Conservation (phyloP, 192 early-diverging fungal genomes). For the Coemansia reversa region DNA sequence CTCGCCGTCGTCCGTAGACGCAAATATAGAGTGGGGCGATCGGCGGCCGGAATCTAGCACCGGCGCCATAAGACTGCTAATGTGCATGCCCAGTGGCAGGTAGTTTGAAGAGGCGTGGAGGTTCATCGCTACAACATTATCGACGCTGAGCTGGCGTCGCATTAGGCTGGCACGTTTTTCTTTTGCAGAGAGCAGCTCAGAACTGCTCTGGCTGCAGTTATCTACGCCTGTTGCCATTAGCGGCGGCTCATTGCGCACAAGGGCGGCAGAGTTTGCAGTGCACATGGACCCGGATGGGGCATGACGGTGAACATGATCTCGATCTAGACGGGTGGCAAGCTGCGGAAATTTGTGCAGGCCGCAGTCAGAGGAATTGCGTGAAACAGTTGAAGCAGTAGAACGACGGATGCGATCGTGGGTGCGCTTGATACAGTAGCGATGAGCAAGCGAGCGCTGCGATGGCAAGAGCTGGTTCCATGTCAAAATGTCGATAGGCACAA, state of each 20-base stretch:
- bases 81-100: conserved; percentile 9
- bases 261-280: not conserved
- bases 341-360: conserved; percentile 8
- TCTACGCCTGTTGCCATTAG: not conserved
- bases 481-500: conserved; percentile 48
- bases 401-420: conserved; percentile 30
- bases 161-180: conserved; percentile 41
- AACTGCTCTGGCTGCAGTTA: not conserved
- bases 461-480: conserved; percentile 53
- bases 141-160: conserved; percentile 42
- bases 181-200: conserved; percentile 25
- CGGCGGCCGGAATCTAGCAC: not conserved
- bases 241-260: conserved; percentile 1
- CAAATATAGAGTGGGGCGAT: not conserved
- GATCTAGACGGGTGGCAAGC: not conserved
- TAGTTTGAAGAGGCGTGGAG: not conserved
- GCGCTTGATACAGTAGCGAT: conserved; percentile 49
- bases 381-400: not conserved
- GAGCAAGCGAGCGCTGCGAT: conserved; percentile 40
- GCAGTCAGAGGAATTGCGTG: not conserved
- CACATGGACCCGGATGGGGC: conserved; percentile 14
- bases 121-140: conserved; percentile 6
- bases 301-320: conserved; percentile 9
- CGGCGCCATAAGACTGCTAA: not conserved
- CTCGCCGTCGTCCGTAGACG: not conserved